Evolutionary conservation across 441 rosid genomes (phyloP).

Genomic region (Sinapis alba): DNA sequence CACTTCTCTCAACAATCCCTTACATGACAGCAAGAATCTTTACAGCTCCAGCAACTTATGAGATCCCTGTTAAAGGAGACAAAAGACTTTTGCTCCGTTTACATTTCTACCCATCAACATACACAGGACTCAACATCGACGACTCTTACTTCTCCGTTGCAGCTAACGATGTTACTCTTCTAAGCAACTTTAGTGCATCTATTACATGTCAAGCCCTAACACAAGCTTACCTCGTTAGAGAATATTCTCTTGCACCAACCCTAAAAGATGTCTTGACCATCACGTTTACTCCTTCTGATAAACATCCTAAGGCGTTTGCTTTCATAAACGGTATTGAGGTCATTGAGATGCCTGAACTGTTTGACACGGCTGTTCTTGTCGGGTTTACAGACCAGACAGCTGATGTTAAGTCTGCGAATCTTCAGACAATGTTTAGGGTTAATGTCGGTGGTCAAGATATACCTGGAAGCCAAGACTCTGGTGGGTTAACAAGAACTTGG

Average conservation of each 20-base stretch:
- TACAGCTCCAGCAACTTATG: slow-evolving; percentile 51
- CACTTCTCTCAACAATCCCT: slow-evolving; percentile 69
- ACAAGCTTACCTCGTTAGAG: slow-evolving; percentile 64
- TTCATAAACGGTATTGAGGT: slow-evolving; percentile 69
- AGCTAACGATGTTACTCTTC: slow-evolving; percentile 59
- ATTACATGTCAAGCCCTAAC: slow-evolving; percentile 75
- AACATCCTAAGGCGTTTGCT: slow-evolving; percentile 49
- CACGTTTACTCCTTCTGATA: slow-evolving; percentile 52
- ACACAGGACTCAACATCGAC: slow-evolving; percentile 50
- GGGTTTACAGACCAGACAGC: slow-evolving; percentile 49
- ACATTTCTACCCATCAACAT: slow-evolving; percentile 71
- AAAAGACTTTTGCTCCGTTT: slow-evolving; percentile 62
- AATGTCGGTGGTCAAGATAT: slow-evolving; percentile 61
- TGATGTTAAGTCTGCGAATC: slow-evolving; percentile 37
- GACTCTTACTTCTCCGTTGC: slow-evolving; percentile 53
- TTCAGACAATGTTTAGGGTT: slow-evolving; percentile 60
- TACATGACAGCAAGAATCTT: slow-evolving; percentile 82
- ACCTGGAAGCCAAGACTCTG: slow-evolving; percentile 47
- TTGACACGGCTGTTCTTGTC: slow-evolving; percentile 46
- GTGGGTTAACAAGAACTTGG: slow-evolving; percentile 57
- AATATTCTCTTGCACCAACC: slow-evolving; percentile 55
- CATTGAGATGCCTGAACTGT: slow-evolving; percentile 52
- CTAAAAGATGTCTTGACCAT: slow-evolving; percentile 49
- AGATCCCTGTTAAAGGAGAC: slow-evolving; percentile 48
- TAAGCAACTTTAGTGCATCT: slow-evolving; percentile 73